Percentiles rank a stretch among this genome's conserved stretches.
These are phyloP conservation scores for Cercospora sp. DNA, from an alignment of 2,329 filamentous ascomycete genomes.

Conservation along the genomic window DNA sequence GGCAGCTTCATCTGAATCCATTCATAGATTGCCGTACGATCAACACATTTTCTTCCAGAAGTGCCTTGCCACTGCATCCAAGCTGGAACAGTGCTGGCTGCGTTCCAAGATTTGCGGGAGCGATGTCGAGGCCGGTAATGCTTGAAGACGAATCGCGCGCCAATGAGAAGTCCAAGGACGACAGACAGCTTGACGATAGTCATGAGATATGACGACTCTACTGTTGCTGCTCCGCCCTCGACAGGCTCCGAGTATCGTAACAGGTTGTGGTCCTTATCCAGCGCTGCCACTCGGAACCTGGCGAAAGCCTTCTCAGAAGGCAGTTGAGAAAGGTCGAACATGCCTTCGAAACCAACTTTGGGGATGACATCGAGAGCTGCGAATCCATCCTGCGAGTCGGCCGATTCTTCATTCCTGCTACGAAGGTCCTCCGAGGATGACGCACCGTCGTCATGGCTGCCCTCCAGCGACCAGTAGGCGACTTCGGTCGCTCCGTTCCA, in stretches of 20 bases:
- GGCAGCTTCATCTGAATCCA: slow-evolving; percentile 27
- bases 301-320: slow-evolving; percentile 14
- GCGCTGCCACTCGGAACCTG: slow-evolving; percentile 28
- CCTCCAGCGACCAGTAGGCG: slow-evolving; percentile 46
- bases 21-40: slow-evolving; percentile 16
- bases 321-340: slow-evolving; percentile 22
- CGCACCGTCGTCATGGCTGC: slow-evolving; percentile 38
- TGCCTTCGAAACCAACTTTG: slow-evolving; percentile 32
- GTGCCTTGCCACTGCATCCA: slow-evolving; percentile 17
- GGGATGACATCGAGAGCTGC: slow-evolving; percentile 26
- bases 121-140: slow-evolving; percentile 20
- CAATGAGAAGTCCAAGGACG: slow-evolving; percentile 24
- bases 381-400: slow-evolving; percentile 9
- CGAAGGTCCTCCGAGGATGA: slow-evolving; percentile 74
- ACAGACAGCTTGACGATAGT: slow-evolving; percentile 27
- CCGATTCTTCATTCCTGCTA: slow-evolving; percentile 64
- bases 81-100: slow-evolving; percentile 2
- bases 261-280: slow-evolving; percentile 28
- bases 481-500: slow-evolving; percentile 55
- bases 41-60: not conserved
- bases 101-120: slow-evolving; percentile 6
- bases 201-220: slow-evolving; percentile 23
- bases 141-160: slow-evolving; percentile 21
- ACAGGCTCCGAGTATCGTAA: slow-evolving; percentile 24
- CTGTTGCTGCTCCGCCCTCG: not conserved